These are phyloP conservation scores for Cryptococcus sp. DNA, from an alignment of 1,284 basidiomycete species.

Conservation along the genomic window DNA sequence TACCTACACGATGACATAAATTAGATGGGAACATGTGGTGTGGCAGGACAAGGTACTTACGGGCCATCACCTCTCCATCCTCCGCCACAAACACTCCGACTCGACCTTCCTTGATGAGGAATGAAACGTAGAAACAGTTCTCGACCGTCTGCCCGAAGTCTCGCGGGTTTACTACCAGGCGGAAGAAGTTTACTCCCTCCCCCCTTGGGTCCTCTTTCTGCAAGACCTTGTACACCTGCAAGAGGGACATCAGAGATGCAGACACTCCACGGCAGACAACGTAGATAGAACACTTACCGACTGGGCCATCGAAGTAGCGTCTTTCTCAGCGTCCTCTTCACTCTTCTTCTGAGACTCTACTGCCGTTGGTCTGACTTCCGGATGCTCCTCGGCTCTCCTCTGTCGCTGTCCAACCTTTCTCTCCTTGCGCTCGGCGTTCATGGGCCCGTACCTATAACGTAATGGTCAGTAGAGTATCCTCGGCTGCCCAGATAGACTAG, in stretches of 20 bases:
- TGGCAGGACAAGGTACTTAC: conserved; percentile 32
- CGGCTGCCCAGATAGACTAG: background rate
- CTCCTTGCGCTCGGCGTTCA: conserved; percentile 25
- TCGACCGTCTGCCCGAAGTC: conserved; percentile 56
- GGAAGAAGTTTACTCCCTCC: conserved; percentile 50
- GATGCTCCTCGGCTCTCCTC: conserved; percentile 13
- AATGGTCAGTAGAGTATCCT: background rate
- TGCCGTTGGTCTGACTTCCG: conserved; percentile 30
- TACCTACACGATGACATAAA: conserved; percentile 20
- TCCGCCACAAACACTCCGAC: conserved; percentile 43
- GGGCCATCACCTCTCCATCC: conserved; percentile 50
- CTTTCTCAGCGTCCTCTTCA: conserved; percentile 31
- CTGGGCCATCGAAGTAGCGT: conserved; percentile 13
- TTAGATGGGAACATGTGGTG: background rate
- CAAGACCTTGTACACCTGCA: conserved; percentile 29
- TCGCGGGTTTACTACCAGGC: conserved; percentile 53
- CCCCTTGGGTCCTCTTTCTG: conserved; percentile 20
- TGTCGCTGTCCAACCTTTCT: conserved; percentile 8
- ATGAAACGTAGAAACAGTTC: conserved; percentile 57
- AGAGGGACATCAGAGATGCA: background rate
- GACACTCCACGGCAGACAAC: background rate
- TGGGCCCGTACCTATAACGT: conserved; percentile 36
- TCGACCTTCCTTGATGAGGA: conserved; percentile 53
- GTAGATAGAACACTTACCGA: background rate
- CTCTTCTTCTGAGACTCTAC: conserved; percentile 18